These are phyloP conservation scores for Furcasterigmium furcatum DNA, from an alignment of 2,329 filamentous ascomycete species.

Conservation along the genomic window DNA sequence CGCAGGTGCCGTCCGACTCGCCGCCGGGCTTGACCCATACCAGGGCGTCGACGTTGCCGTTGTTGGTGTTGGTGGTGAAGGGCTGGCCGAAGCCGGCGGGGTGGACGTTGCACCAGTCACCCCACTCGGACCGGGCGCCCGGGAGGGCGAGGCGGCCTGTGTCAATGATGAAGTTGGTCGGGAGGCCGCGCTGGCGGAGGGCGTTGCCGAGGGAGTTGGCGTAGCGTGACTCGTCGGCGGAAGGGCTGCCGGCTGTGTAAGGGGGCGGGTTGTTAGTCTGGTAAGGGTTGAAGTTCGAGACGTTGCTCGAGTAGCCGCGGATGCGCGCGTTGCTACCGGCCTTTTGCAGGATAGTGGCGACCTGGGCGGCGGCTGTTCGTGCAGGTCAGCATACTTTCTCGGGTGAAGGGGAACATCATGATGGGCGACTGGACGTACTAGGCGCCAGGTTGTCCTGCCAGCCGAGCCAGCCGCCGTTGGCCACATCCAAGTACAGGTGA, in stretches of 20 bases:
- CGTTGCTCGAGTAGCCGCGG: constrained; percentile 40
- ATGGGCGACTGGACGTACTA: constrained; percentile 15
- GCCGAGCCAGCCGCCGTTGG: constrained; percentile 40
- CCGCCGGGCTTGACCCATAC: constrained; percentile 44
- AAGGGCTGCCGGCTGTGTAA: constrained; percentile 35
- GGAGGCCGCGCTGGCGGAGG: constrained; percentile 33
- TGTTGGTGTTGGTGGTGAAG: constrained; percentile 30
- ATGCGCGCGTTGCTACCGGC: constrained; percentile 25
- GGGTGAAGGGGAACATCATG: background rate
- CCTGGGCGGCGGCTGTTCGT: constrained; percentile 30
- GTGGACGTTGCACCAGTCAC: constrained; percentile 41
- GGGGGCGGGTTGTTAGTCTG: constrained; percentile 30
- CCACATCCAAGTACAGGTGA: constrained; percentile 36
- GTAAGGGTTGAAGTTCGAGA: constrained; percentile 39
- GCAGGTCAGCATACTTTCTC: constrained; percentile 2
- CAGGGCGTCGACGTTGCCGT: constrained; percentile 33
- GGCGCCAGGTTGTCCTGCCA: constrained; percentile 34
- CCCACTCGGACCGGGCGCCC: constrained; percentile 32
- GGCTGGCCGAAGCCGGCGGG: constrained; percentile 33
- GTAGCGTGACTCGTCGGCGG: constrained; percentile 38
- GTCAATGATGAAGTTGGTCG: constrained; percentile 40
- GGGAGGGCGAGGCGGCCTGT: constrained; percentile 35
- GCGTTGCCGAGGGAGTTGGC: constrained; percentile 30
- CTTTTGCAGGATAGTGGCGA: constrained; percentile 31
- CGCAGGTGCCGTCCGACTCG: constrained; percentile 38